A percentile compares a stretch with the other conserved stretches of the same genome.
Evolutionary conservation across 2,329 filamentous ascomycete species (phyloP).

Genomic region (Lecanoromycetidae sp.): DNA sequence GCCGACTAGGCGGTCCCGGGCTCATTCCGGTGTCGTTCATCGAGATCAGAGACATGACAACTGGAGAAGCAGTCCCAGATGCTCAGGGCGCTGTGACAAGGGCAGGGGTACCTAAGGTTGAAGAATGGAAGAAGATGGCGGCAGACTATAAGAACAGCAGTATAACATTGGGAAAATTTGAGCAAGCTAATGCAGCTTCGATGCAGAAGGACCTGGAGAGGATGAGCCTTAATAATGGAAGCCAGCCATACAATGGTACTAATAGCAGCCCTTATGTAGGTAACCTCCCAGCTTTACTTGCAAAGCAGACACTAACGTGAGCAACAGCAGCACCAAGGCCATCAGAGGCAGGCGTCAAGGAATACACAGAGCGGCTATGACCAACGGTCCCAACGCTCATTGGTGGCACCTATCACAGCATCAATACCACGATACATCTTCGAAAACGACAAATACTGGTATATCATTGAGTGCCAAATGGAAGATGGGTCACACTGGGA

Average conservation of each 20-base stretch:
- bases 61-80: conserved; percentile 69
- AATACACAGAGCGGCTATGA: conserved; percentile 30
- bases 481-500: conserved; percentile 91
- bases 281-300: conserved; percentile 20
- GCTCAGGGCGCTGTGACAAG: conserved; percentile 72
- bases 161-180: conserved; percentile 87
- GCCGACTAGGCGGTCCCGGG: conserved; percentile 84
- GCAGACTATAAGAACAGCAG: conserved; percentile 99
- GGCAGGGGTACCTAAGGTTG: conserved; percentile 84
- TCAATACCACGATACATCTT: conserved; percentile 89
- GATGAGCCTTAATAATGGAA: conserved; percentile 58
- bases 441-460: conserved; percentile 97
- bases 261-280: conserved; percentile 41
- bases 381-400: conserved; percentile 31
- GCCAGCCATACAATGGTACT: conserved; percentile 37
- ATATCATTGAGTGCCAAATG: conserved; percentile 82
- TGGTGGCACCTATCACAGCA: conserved; percentile 67
- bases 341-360: conserved; percentile 31
- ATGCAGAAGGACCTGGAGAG: conserved; percentile 58
- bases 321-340: conserved; percentile 17
- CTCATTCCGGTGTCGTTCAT: conserved; percentile 95
- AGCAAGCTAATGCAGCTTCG: conserved; percentile 37
- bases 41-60: conserved; percentile 88
- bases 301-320: conserved; percentile 19
- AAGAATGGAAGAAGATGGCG: conserved; percentile 99